A percentile compares a stretch with the other conserved stretches of the same genome.
Conservation (phyloP, 306 rosid genomes). For the Astragalus glycyphyllos region DNA sequence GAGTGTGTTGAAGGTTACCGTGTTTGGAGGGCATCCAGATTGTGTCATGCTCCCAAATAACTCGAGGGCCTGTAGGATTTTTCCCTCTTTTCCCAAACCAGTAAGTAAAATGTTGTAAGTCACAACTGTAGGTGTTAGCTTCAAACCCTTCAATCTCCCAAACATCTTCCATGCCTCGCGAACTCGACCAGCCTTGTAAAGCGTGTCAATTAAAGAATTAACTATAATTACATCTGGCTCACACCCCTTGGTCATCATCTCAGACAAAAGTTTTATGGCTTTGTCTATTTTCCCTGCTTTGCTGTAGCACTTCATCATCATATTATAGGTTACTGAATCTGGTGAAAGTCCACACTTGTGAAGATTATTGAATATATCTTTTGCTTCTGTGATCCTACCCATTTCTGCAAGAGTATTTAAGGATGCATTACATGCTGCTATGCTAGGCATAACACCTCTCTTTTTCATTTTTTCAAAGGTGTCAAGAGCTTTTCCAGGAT, state of each 20-base stretch:
- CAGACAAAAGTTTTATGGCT: constrained; percentile 67
- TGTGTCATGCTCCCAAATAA: constrained; percentile 74
- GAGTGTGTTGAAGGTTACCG: constrained; percentile 77
- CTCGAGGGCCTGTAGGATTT: constrained; percentile 59
- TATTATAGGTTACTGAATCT: constrained; percentile 82
- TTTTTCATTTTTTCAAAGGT: constrained; percentile 81
- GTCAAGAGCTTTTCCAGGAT: constrained; percentile 76
- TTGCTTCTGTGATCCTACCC: constrained; percentile 82
- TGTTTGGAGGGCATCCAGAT: constrained; percentile 84
- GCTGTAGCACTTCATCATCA: constrained; percentile 95
- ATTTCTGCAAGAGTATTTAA: constrained; percentile 78
- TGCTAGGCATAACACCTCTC: constrained; percentile 78
- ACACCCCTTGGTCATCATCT: constrained; percentile 75
- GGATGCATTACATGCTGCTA: constrained; percentile 89
- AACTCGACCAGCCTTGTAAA: constrained; percentile 85
- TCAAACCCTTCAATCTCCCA: constrained; percentile 80
- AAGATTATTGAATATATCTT: constrained; percentile 67
- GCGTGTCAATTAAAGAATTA: constrained; percentile 82
- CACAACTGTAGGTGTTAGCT: constrained; percentile 85
- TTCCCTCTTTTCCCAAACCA: constrained; percentile 86
- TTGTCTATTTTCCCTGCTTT: constrained; percentile 83
- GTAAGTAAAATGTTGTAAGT: constrained; percentile 89
- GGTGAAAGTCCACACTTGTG: constrained; percentile 79
- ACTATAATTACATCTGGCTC: constrained; percentile 84
- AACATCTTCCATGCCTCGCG: constrained; percentile 92